Conservation (phyloP, 805 yeast genomes). For the Blastobotrys peoriensis region DNA sequence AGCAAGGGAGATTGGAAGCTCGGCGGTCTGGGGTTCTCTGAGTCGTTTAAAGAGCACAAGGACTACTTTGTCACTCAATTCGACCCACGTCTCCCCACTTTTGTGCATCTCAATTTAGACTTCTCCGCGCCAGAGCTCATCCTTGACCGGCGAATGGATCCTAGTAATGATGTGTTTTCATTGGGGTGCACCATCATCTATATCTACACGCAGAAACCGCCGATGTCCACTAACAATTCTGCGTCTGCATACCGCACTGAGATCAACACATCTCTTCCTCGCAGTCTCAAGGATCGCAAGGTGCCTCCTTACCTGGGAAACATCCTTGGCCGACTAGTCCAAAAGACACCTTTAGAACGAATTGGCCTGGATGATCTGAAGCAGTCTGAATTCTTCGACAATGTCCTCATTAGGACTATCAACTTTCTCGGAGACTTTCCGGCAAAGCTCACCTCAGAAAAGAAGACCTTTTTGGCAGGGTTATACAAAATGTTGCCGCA, state of each 20-base stretch:
- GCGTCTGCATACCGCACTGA: slow-evolving; percentile 46
- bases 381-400: slow-evolving; percentile 71
- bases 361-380: slow-evolving; percentile 59
- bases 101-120: slow-evolving; percentile 63
- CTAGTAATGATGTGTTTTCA: slow-evolving; percentile 77
- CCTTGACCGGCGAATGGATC: slow-evolving; percentile 54
- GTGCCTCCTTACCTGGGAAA: slow-evolving; percentile 53
- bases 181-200: slow-evolving; percentile 71
- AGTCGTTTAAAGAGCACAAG: slow-evolving; percentile 45
- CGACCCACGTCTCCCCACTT: slow-evolving; percentile 69
- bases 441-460: slow-evolving; percentile 64
- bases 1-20: slow-evolving; percentile 88
- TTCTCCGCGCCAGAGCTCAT: slow-evolving; percentile 83
- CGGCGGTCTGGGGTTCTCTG: slow-evolving; percentile 58
- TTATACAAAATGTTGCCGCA: slow-evolving; percentile 47
- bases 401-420: slow-evolving; percentile 73
- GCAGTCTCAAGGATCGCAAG: slow-evolving; percentile 39
- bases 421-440: slow-evolving; percentile 77
- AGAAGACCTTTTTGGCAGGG: slow-evolving; percentile 60
- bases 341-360: slow-evolving; percentile 53
- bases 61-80: slow-evolving; percentile 64
- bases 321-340: slow-evolving; percentile 47
- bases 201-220: slow-evolving; percentile 49
- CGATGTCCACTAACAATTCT: slow-evolving; percentile 45
- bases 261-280: slow-evolving; percentile 30